Conservation (phyloP, 2,329 filamentous ascomycete genomes). For the Trichoderma sp. region DNA sequence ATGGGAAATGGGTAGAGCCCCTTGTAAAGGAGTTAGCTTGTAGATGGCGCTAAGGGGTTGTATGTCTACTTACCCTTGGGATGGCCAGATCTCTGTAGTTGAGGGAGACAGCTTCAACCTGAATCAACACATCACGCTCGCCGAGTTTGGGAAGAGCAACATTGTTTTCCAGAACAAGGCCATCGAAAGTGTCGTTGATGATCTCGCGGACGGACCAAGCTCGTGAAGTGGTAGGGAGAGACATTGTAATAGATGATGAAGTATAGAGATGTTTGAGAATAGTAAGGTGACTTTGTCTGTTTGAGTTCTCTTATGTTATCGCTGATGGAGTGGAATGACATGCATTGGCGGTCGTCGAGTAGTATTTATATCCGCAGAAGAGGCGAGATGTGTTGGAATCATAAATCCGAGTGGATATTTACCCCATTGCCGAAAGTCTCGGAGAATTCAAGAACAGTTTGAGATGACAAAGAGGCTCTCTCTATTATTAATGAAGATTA, state of each 20-base stretch:
- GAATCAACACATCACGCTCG: constrained; percentile 21
- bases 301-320: background rate
- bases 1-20: constrained; percentile 25
- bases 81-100: constrained; percentile 27
- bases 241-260: background rate
- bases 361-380: background rate
- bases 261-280: background rate
- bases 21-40: background rate
- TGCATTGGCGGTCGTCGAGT: background rate
- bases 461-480: background rate
- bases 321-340: background rate
- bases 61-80: background rate
- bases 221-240: constrained; percentile 1
- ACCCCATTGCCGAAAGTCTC: background rate
- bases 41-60: background rate
- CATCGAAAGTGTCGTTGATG: background rate
- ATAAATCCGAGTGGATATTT: background rate
- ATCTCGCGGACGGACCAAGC: background rate
- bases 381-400: background rate
- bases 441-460: background rate
- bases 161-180: background rate
- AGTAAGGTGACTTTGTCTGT: background rate
- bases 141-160: constrained; percentile 3
- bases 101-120: constrained; percentile 27
- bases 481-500: background rate